These are phyloP conservation scores for Leccinum subtestaceum DNA, from an alignment of 768 basidiomycete species.

Conservation along the genomic window DNA sequence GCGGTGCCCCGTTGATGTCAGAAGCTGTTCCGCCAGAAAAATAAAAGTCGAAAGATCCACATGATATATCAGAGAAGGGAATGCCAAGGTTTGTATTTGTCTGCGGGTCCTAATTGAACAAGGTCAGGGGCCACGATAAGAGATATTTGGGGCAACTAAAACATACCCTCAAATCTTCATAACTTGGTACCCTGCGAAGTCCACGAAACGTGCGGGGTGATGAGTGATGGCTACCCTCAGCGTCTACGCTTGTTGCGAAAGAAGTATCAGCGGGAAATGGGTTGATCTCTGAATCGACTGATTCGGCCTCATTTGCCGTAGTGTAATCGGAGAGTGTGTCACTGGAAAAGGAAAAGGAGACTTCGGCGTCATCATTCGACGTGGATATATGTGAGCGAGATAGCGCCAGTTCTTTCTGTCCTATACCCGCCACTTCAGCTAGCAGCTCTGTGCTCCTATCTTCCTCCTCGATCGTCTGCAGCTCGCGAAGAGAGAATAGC, in stretches of 20 bases:
- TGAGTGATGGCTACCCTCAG: background rate
- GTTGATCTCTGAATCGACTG: background rate
- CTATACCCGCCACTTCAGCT: background rate
- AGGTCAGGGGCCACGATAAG: background rate
- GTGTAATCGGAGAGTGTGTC: conserved; percentile 4
- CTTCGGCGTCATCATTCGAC: conserved; percentile 1
- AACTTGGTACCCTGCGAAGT: conserved; percentile 19
- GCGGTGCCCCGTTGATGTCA: background rate
- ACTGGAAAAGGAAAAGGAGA: conserved; percentile 7
- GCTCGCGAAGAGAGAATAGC: background rate
- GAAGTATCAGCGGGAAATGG: conserved; percentile 11
- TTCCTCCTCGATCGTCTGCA: conserved; percentile 9
- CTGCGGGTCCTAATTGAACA: background rate
- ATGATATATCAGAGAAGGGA: background rate
- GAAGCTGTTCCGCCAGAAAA: background rate
- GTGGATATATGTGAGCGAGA: background rate
- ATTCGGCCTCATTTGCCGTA: background rate
- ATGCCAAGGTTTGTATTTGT: background rate
- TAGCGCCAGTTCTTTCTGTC: background rate
- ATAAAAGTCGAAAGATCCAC: background rate
- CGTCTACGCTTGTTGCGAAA: conserved; percentile 20
- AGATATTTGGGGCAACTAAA: too few relatives aligned
- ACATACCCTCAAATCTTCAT: conserved; percentile 21
- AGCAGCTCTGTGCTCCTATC: background rate
- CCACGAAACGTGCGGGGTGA: background rate